A percentile compares a stretch with the other conserved stretches of the same genome.
Evolutionary conservation across 352 stramenopile species (phyloP).

Genomic region (Phytopythium vexans): DNA sequence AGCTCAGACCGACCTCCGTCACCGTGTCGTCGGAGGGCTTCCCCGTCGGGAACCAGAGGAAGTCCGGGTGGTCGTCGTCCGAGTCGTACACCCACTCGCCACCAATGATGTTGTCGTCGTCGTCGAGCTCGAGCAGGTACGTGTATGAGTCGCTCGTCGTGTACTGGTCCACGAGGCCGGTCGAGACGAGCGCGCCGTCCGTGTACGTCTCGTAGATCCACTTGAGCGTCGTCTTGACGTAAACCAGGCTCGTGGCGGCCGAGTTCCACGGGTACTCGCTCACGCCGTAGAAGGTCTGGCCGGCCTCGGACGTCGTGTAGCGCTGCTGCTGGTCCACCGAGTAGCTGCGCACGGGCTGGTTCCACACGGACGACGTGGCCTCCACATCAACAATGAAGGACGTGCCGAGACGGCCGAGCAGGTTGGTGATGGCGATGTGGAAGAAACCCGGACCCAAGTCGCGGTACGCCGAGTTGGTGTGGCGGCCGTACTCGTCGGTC

Average conservation of each 20-base stretch:
- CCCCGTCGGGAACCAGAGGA: conserved; percentile 26
- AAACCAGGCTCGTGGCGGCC: conserved; percentile 14
- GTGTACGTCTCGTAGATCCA: conserved; percentile 21
- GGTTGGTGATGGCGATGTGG: conserved; percentile 24
- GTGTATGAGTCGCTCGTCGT: conserved; percentile 21
- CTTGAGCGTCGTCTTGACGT: conserved; percentile 20
- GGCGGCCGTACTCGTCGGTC: conserved; percentile 19
- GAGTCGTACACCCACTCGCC: conserved; percentile 29
- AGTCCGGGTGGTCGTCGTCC: conserved; percentile 26
- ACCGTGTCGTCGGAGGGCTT: conserved; percentile 21
- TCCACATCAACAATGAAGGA: conserved; percentile 28
- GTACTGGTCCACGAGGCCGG: conserved; percentile 15
- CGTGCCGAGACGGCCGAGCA: conserved; percentile 17
- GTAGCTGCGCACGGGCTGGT: conserved; percentile 22
- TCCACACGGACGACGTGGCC: conserved; percentile 23
- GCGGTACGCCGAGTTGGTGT: conserved; percentile 16
- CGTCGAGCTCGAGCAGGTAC: conserved; percentile 36
- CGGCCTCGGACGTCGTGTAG: conserved; percentile 11
- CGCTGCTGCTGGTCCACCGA: conserved; percentile 12
- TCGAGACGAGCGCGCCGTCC: conserved; percentile 16
- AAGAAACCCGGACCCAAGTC: conserved; percentile 25
- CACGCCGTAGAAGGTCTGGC: conserved; percentile 13
- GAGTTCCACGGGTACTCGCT: conserved; percentile 26
- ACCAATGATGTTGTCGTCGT: conserved; percentile 28
- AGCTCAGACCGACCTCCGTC: conserved; percentile 20